phyloP scores from a whole-genome alignment of 352 stramenopile species.

The Heterotrichella gracilis region DNA sequence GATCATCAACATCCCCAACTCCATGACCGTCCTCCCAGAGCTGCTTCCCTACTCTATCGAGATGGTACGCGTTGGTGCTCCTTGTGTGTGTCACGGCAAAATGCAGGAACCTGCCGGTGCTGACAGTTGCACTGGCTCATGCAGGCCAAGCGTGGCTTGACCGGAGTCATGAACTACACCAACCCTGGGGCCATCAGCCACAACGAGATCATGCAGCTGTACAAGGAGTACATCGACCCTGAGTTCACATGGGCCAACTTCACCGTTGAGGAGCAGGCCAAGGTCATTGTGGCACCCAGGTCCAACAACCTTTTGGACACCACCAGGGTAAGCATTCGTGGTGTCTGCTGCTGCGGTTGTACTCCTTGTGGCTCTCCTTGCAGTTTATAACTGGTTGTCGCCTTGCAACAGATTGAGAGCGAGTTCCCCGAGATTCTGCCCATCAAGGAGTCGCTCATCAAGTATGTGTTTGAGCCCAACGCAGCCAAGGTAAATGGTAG shows the following conservation, averaged over 20 bases:
- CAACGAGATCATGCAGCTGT: slow-evolving; percentile 51
- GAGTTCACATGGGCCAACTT: slow-evolving; percentile 52
- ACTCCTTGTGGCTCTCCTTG: too few relatives aligned
- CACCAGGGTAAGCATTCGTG: too few relatives aligned
- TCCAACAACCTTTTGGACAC: slow-evolving; percentile 55
- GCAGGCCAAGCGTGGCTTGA: slow-evolving; percentile 11
- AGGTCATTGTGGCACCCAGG: slow-evolving; percentile 40
- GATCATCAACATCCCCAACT: slow-evolving; percentile 56
- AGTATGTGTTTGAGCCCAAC: too few relatives aligned
- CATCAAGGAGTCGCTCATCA: too few relatives aligned
- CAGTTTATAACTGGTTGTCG: too few relatives aligned
- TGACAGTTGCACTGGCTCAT: too few relatives aligned
- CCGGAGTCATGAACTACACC: slow-evolving; percentile 54
- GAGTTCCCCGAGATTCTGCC: too few relatives aligned
- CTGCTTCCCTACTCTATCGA: slow-evolving; percentile 39
- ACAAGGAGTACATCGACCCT: slow-evolving; percentile 52
- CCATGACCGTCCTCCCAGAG: slow-evolving; percentile 50
- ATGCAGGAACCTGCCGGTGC: too few relatives aligned
- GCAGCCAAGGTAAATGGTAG: too few relatives aligned
- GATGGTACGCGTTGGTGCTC: slow-evolving; percentile 37
- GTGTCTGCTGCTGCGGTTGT: too few relatives aligned
- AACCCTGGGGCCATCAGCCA: slow-evolving; percentile 58
- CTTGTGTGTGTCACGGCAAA: slow-evolving; percentile 28
- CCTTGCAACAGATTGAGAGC: too few relatives aligned
- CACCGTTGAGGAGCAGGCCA: slow-evolving; percentile 45